Conservation (phyloP, 805 yeast genomes). For the Brettanomyces anomalus region DNA sequence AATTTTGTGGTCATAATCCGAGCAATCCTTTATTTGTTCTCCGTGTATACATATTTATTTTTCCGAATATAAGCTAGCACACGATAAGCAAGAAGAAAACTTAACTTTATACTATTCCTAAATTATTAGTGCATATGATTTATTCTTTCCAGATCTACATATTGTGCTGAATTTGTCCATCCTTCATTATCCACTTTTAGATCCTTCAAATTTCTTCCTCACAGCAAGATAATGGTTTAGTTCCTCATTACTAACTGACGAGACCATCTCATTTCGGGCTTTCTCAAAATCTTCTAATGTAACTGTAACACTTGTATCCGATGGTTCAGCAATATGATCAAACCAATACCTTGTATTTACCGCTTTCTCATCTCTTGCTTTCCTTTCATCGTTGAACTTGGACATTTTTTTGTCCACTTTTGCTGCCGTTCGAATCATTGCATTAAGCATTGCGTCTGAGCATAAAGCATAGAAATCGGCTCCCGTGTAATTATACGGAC, state of each 20-base stretch:
- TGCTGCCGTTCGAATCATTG: slow-evolving; percentile 85
- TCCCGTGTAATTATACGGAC: slow-evolving; percentile 92
- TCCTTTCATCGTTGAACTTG: slow-evolving; percentile 33
- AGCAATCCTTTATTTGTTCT: too few relatives aligned
- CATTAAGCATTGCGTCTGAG: slow-evolving; percentile 91
- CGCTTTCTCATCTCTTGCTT: slow-evolving; percentile 25
- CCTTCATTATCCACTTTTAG: slow-evolving; percentile 24
- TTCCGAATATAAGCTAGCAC: too few relatives aligned
- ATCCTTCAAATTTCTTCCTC: slow-evolving; percentile 77
- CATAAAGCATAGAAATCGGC: slow-evolving; percentile 97
- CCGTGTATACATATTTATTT: too few relatives aligned
- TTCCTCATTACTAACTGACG: slow-evolving; percentile 86
- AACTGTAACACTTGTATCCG: slow-evolving; percentile 64
- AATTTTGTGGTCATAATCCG: too few relatives aligned
- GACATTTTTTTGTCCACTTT: slow-evolving; percentile 61
- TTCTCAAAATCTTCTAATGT: slow-evolving; percentile 65
- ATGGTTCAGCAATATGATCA: slow-evolving; percentile 61
- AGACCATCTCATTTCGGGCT: slow-evolving; percentile 62
- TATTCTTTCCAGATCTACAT: not conserved
- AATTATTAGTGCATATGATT: too few relatives aligned
- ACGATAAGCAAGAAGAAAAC: too few relatives aligned
- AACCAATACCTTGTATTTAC: slow-evolving; percentile 84
- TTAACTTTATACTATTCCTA: too few relatives aligned
- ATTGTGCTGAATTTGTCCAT: not conserved
- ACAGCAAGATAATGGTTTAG: slow-evolving; percentile 71